Percentiles rank a stretch among this genome's conserved stretches.
Evolutionary conservation across 2,329 filamentous ascomycete genomes (phyloP).

Genomic region (Diaporthe nobilis): DNA sequence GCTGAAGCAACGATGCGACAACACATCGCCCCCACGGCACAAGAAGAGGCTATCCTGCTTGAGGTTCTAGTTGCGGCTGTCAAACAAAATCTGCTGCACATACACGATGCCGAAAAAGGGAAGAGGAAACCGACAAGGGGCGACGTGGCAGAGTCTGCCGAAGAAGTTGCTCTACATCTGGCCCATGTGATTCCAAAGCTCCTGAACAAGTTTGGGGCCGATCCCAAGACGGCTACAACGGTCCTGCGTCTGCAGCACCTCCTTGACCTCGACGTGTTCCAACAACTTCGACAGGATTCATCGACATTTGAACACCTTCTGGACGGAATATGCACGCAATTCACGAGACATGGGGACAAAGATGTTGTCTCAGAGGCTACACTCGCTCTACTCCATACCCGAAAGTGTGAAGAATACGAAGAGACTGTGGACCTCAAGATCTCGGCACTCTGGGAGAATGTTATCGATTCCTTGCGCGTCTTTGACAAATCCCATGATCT

Average conservation of each 20-base stretch:
- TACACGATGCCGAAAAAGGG: constrained; percentile 74
- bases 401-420: constrained; percentile 88
- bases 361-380: constrained; percentile 88
- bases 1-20: constrained; percentile 76
- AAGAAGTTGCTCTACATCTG: constrained; percentile 83
- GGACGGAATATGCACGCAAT: constrained; percentile 94
- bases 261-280: constrained; percentile 88
- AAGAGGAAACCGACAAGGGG: constrained; percentile 70
- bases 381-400: constrained; percentile 85
- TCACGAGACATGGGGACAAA: constrained; percentile 91
- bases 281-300: constrained; percentile 88
- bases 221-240: constrained; percentile 86
- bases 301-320: constrained; percentile 84
- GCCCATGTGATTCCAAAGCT: constrained; percentile 86
- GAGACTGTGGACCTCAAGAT: constrained; percentile 88
- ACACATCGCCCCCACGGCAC: constrained; percentile 79
- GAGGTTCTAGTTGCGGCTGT: constrained; percentile 90
- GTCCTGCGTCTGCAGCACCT: constrained; percentile 89
- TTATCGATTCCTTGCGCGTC: constrained; percentile 79
- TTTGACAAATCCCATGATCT: constrained; percentile 81
- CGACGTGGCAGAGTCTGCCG: constrained; percentile 79
- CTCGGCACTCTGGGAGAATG: constrained; percentile 87
- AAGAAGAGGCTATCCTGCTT: constrained; percentile 87
- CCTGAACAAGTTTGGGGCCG: constrained; percentile 93
- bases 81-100: constrained; percentile 77